Conservation (phyloP, 2,329 filamentous ascomycete species). For the Plectosphaerella sp. region DNA sequence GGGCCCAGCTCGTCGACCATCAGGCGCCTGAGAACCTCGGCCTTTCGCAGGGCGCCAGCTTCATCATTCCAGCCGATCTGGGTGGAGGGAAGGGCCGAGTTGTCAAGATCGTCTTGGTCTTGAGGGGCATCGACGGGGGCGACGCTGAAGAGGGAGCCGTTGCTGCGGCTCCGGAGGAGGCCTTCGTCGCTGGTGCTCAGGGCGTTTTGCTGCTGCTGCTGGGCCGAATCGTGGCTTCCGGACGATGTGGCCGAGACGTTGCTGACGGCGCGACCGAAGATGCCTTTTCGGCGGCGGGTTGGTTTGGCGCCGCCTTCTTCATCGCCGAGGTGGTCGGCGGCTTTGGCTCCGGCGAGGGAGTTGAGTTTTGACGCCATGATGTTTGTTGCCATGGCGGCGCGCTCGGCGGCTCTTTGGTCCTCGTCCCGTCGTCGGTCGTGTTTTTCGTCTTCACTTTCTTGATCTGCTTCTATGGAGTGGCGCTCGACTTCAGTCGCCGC, state of each 20-base stretch:
- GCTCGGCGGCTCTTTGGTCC: conserved; percentile 27
- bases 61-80: conserved; percentile 52
- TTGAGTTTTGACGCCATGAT: conserved; percentile 24
- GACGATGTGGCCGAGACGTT: conserved; percentile 50
- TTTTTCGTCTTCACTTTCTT: conserved; percentile 14
- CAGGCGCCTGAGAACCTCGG: conserved; percentile 41
- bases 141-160: neutral
- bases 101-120: neutral
- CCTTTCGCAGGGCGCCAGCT: conserved; percentile 38
- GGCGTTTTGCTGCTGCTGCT: neutral
- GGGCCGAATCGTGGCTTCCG: conserved; percentile 31
- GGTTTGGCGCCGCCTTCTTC: conserved; percentile 17
- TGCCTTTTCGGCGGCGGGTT: conserved; percentile 36
- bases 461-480: neutral
- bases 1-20: conserved; percentile 6
- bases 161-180: conserved; percentile 1
- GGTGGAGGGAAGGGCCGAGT: conserved; percentile 35
- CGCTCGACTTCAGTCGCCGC: no score
- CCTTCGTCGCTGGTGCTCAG: neutral
- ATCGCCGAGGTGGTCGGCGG: conserved; percentile 13
- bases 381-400: conserved; percentile 31
- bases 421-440: conserved; percentile 6
- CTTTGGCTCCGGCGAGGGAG: conserved; percentile 22
- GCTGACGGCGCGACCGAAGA: conserved; percentile 55
- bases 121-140: neutral